A percentile compares a stretch with the other conserved stretches of the same genome.
phyloP scores from a whole-genome alignment of 495 filamentous ascomycete species.

The Aspergillus wentii region DNA sequence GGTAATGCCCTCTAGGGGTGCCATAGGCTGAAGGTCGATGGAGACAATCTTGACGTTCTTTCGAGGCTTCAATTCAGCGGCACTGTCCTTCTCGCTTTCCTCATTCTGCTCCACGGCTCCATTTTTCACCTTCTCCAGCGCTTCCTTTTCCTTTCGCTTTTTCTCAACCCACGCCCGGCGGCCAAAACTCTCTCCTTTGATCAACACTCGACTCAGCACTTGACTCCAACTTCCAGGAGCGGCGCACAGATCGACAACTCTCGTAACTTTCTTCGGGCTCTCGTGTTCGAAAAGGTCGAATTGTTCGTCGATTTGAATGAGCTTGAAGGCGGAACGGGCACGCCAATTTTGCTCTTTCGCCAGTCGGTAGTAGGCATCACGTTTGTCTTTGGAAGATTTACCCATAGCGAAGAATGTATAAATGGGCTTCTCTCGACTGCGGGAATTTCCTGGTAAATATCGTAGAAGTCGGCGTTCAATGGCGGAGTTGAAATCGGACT shows the following conservation, averaged over 20 bases:
- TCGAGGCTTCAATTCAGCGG: conserved; percentile 46
- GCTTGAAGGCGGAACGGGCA: conserved; percentile 91
- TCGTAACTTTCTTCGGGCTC: conserved; percentile 61
- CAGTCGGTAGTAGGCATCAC: conserved; percentile 94
- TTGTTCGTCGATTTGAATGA: conserved; percentile 93
- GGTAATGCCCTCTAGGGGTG: conserved; percentile 83
- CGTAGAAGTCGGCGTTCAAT: no score
- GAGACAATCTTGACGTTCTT: conserved; percentile 88
- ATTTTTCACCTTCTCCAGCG: conserved; percentile 35
- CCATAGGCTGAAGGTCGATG: conserved; percentile 94
- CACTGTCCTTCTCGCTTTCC: conserved; percentile 25
- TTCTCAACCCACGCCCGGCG: conserved; percentile 80
- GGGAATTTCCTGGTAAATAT: no score
- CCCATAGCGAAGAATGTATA: conserved; percentile 75
- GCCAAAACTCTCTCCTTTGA: conserved; percentile 87
- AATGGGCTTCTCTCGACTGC: no score
- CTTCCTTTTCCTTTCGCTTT: conserved; percentile 49
- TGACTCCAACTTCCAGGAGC: conserved; percentile 97
- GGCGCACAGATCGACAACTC: conserved; percentile 94
- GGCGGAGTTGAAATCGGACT: no score
- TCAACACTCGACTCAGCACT: conserved; percentile 85
- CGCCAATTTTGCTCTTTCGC: conserved; percentile 99
- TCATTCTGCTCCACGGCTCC: conserved; percentile 16
- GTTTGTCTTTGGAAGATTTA: conserved; percentile 97
- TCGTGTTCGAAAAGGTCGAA: conserved; percentile 81